phyloP scores from a whole-genome alignment of 78 protist species.

The Cavenderia fasciculata region DNA sequence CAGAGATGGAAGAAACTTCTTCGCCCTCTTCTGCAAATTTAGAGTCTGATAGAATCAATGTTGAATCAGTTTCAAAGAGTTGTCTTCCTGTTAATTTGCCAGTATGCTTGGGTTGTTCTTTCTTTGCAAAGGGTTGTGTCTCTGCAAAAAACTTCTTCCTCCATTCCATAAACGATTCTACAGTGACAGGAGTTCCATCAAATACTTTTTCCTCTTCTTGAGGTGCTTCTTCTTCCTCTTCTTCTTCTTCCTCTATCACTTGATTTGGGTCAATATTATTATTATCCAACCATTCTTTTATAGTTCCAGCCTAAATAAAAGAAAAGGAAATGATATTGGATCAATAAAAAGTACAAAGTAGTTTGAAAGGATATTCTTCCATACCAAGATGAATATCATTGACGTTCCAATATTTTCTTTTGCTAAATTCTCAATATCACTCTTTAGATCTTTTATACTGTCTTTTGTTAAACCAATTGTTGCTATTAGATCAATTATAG shows the following conservation, averaged over 20 bases:
- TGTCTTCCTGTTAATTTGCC: conserved; percentile 52
- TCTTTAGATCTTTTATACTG: conserved; percentile 8
- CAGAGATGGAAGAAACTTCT: conserved; percentile 27
- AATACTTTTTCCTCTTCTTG: conserved; percentile 44
- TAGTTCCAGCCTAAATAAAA: conserved; percentile 21
- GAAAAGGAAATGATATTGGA: too few relatives aligned
- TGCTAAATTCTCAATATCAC: conserved; percentile 14
- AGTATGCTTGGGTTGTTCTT: neutral
- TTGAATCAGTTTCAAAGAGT: conserved; percentile 41
- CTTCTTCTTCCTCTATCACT: conserved; percentile 8
- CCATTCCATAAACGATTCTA: conserved; percentile 41
- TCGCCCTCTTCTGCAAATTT: conserved; percentile 72
- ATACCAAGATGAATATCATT: conserved; percentile 67
- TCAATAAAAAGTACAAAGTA: too few relatives aligned
- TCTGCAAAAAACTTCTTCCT: conserved; percentile 55
- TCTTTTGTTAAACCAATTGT: conserved; percentile 5
- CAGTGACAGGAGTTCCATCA: conserved; percentile 61
- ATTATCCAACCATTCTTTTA: conserved; percentile 69
- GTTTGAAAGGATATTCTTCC: too few relatives aligned
- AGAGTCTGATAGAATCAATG: conserved; percentile 35
- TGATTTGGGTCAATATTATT: conserved; percentile 46
- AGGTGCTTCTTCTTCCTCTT: neutral
- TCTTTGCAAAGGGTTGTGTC: conserved; percentile 34
- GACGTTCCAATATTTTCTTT: conserved; percentile 62
- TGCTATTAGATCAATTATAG: conserved; percentile 58